Conservation (phyloP, 2,329 filamentous ascomycete genomes). For the Botrytis deweyae region DNA sequence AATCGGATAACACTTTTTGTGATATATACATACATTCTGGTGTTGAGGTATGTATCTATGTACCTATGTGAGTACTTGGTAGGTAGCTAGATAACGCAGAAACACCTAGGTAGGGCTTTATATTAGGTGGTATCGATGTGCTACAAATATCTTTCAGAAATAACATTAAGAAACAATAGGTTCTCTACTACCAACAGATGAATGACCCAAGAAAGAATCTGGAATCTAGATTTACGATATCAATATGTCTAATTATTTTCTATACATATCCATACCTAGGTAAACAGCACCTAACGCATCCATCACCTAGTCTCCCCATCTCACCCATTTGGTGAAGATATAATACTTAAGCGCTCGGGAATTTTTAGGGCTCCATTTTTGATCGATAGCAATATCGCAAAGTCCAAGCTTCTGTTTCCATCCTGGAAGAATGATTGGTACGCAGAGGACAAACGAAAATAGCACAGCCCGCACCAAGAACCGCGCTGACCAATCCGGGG, state of each 20-base stretch:
- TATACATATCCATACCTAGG: neutral
- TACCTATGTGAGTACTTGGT: rapidly evolving
- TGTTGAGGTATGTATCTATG: neutral
- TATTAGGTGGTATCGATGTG: neutral
- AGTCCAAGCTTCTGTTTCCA: neutral
- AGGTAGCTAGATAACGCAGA: neutral
- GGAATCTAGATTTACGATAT: neutral
- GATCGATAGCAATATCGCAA: neutral
- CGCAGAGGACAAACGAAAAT: neutral
- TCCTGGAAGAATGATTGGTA: neutral
- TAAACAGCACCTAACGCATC: neutral
- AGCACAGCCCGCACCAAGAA: constrained; percentile 13
- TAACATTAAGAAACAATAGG: neutral
- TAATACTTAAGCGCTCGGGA: constrained; percentile 13
- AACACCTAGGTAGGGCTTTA: neutral
- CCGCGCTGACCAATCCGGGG: constrained; percentile 3
- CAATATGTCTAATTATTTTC: neutral
- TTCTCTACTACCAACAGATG: neutral
- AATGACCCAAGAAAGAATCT: neutral
- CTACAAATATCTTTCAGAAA: neutral
- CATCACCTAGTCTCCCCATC: neutral
- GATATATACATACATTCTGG: neutral
- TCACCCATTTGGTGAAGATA: neutral
- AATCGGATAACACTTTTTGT: neutral
- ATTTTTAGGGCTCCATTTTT: neutral